Conservation (phyloP, 495 filamentous ascomycete genomes). For the Talaromyces ruber region DNA sequence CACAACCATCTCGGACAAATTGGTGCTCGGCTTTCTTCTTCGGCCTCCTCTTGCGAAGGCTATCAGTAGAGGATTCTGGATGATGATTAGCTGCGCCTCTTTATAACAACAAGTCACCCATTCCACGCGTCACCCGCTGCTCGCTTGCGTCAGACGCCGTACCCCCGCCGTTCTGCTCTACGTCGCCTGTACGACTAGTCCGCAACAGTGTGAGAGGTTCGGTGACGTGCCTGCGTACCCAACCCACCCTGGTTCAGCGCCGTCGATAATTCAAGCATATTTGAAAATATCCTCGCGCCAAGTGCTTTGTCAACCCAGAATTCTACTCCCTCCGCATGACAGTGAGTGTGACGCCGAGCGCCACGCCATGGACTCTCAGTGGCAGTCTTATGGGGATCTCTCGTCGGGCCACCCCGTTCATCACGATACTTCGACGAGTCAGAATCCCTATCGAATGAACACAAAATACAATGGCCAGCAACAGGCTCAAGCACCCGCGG, state of each 20-base stretch:
- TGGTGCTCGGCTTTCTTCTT: background rate
- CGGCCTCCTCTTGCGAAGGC: background rate
- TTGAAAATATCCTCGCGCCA: background rate
- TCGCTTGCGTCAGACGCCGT: constrained; percentile 6
- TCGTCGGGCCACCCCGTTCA: constrained; percentile 34
- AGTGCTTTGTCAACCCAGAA: background rate
- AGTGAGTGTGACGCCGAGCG: background rate
- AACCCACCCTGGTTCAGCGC: background rate
- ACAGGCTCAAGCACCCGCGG: constrained; percentile 51
- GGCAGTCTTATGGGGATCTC: constrained; percentile 42
- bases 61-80: constrained; percentile 1
- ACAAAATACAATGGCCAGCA: constrained; percentile 35
- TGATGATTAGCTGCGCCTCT: constrained; percentile 5
- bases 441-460: constrained; percentile 30
- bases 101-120: constrained; percentile 3
- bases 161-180: constrained; percentile 1
- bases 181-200: constrained; percentile 5
- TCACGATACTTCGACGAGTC: constrained; percentile 31
- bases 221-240: background rate
- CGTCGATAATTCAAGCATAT: background rate
- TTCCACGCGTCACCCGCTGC: constrained; percentile 2
- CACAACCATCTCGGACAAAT: background rate
- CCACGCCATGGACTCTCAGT: constrained; percentile 40
- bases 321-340: constrained; percentile 2
- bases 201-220: background rate